These are phyloP conservation scores for Populus pruinosa DNA, from an alignment of 345 rosid genomes.

Conservation along the genomic window DNA sequence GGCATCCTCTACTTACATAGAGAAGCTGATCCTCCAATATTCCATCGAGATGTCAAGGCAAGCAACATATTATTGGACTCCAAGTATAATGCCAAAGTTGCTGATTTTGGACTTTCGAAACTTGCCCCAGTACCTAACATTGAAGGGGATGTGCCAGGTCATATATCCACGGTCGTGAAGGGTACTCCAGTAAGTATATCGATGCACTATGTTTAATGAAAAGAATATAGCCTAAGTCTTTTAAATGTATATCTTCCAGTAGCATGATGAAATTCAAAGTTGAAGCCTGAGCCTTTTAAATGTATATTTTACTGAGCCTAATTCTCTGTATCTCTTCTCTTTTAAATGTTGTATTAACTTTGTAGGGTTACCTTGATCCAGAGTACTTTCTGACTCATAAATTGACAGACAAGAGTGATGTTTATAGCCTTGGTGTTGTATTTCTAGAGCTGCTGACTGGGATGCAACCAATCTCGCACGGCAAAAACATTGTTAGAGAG, in stretches of 20 bases:
- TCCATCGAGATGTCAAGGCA: constrained; percentile 93
- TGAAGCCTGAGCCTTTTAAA: too few species aligned
- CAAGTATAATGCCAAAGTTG: constrained; percentile 77
- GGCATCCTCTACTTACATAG: constrained; percentile 83
- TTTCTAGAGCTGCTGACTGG: constrained; percentile 90
- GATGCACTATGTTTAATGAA: neutral
- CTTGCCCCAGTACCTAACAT: constrained; percentile 81
- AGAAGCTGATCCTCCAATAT: constrained; percentile 94
- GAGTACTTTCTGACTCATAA: constrained; percentile 92
- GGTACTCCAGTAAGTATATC: constrained; percentile 74
- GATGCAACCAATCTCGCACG: constrained; percentile 89
- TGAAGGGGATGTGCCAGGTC: constrained; percentile 64
- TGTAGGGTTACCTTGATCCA: constrained; percentile 97
- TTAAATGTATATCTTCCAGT: neutral
- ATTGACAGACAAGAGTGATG: constrained; percentile 94
- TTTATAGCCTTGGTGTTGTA: constrained; percentile 91
- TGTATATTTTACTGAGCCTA: too few species aligned
- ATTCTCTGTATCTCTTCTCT: neutral
- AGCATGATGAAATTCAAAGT: neutral
- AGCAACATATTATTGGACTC: constrained; percentile 79
- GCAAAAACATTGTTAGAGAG: constrained; percentile 95
- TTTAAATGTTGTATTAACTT: constrained; percentile 4
- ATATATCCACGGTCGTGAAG: constrained; percentile 84
- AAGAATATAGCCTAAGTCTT: too few species aligned
- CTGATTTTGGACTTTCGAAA: constrained; percentile 91